These are phyloP conservation scores for Populus nigra DNA, from an alignment of 345 rosid genomes.

Conservation along the genomic window DNA sequence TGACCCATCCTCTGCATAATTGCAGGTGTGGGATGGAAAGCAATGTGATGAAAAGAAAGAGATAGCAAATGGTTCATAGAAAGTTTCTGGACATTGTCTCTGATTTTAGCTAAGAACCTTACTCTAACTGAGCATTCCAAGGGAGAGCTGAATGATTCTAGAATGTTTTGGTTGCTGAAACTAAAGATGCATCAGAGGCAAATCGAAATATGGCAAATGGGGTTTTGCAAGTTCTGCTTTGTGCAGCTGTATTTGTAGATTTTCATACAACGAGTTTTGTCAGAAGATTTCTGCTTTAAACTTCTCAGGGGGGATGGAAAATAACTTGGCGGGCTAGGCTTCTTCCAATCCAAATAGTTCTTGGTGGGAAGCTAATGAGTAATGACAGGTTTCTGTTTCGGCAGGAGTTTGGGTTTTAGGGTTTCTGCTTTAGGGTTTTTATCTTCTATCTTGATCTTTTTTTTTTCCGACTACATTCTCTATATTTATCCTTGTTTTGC, in stretches of 20 bases:
- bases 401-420: constrained; percentile 38
- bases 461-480: background rate
- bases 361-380: constrained; percentile 33
- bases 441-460: constrained; percentile 4
- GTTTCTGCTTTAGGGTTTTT: constrained; percentile 19
- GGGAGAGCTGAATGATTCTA: constrained; percentile 8
- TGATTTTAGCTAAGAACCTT: background rate
- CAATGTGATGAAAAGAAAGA: constrained; percentile 20
- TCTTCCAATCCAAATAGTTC: constrained; percentile 6
- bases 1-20: no score
- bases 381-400: constrained; percentile 27
- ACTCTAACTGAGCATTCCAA: background rate
- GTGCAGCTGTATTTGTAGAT: background rate
- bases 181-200: constrained; percentile 8
- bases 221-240: background rate
- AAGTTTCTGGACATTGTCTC: background rate
- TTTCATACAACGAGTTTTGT: background rate
- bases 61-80: constrained; percentile 3
- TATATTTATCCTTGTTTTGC: background rate
- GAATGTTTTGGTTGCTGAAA: background rate
- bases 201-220: constrained; percentile 1
- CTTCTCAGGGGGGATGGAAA: background rate
- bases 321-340: background rate
- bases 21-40: constrained; percentile 20
- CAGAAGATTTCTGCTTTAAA: background rate